Evolutionary conservation across 1,139 yeast species (phyloP).

Genomic region (Debaryomyces singareniensis): DNA sequence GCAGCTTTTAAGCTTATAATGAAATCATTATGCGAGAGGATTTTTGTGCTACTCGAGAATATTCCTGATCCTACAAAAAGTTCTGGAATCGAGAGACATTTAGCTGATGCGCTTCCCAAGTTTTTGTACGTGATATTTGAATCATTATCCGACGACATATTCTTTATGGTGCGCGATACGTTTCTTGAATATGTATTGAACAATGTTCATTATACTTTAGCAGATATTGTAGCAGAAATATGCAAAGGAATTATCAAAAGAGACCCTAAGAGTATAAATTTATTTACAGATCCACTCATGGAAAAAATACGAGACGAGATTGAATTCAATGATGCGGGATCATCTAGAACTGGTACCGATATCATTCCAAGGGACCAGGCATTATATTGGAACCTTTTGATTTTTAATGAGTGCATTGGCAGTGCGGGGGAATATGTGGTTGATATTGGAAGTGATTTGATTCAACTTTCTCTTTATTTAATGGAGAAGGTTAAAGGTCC

Average conservation of each 20-base stretch:
- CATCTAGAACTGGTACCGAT: slow-evolving; percentile 61
- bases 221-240: slow-evolving; percentile 64
- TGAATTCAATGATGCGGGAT: slow-evolving; percentile 81
- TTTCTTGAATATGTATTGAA: slow-evolving; percentile 52
- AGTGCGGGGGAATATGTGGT: slow-evolving; percentile 55
- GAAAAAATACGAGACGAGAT: slow-evolving; percentile 62
- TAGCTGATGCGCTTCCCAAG: slow-evolving; percentile 56
- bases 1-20: slow-evolving; percentile 62
- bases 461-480: slow-evolving; percentile 44
- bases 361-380: slow-evolving; percentile 73
- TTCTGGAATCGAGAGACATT: slow-evolving; percentile 43
- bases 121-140: slow-evolving; percentile 64
- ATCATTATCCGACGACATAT: slow-evolving; percentile 62
- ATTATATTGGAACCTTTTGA: slow-evolving; percentile 64
- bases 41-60: slow-evolving; percentile 67
- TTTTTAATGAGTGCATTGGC: slow-evolving; percentile 66
- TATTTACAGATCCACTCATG: slow-evolving; percentile 39
- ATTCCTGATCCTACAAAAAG: slow-evolving; percentile 57
- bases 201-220: slow-evolving; percentile 58
- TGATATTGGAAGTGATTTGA: slow-evolving; percentile 39
- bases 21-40: slow-evolving; percentile 48
- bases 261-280: slow-evolving; percentile 44
- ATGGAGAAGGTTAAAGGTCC: slow-evolving; percentile 69
- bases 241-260: slow-evolving; percentile 65
- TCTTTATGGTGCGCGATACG: slow-evolving; percentile 43